phyloP scores from a whole-genome alignment of 441 rosid species.

The Populus hybrid region DNA sequence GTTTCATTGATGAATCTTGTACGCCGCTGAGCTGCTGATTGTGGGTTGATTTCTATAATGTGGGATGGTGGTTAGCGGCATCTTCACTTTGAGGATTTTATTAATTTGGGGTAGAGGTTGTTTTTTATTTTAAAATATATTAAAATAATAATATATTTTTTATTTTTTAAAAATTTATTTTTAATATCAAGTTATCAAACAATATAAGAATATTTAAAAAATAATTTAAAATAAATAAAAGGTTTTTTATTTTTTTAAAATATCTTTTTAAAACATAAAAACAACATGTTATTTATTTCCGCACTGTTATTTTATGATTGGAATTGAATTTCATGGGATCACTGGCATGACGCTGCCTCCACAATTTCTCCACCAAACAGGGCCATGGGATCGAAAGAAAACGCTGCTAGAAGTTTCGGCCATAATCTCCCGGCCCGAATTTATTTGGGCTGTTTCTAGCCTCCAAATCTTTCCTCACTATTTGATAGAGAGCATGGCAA shows the following conservation, averaged over 20 bases:
- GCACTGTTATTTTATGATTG: background rate
- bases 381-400: no score
- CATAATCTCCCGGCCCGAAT: background rate
- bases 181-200: rapidly evolving
- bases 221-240: no score
- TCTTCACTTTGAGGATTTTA: background rate
- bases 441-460: background rate
- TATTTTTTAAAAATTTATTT: no score
- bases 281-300: background rate
- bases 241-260: no score
- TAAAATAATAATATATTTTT: no score
- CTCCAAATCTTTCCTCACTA: background rate
- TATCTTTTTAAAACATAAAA: no score
- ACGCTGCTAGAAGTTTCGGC: no score
- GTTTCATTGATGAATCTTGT: slow-evolving; percentile 18
- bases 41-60: slow-evolving; percentile 7
- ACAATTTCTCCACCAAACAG: no score
- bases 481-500: no score
- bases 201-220: rapidly evolving
- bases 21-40: slow-evolving; percentile 8
- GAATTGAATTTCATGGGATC: background rate
- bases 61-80: slow-evolving; percentile 8
- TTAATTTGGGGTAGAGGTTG: no score
- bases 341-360: no score
- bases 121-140: no score